A percentile compares a stretch with the other conserved stretches of the same genome.
These are phyloP conservation scores for Curvularia verruculosa DNA, from an alignment of 2,329 filamentous ascomycete species.

Conservation along the genomic window DNA sequence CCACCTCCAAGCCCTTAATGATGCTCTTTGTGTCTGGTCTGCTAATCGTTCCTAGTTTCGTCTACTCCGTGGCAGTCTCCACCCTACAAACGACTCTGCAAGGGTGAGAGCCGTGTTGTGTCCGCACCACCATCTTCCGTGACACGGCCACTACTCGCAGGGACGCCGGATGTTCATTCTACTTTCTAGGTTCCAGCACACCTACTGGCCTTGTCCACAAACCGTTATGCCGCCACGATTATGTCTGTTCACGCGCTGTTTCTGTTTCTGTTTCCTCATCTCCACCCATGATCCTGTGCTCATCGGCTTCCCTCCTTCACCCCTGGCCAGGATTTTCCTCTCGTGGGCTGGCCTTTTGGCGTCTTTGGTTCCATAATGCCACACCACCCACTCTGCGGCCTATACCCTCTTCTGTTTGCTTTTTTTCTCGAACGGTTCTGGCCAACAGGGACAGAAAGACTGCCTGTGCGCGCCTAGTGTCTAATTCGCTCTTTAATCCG, in stretches of 20 bases:
- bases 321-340: constrained; percentile 3
- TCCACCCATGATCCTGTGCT: constrained; percentile 32
- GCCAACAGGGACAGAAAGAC: constrained; percentile 20
- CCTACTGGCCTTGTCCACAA: constrained; percentile 34
- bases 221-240: constrained; percentile 44
- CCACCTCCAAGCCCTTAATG: constrained; percentile 39
- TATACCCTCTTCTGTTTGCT: constrained; percentile 1
- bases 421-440: constrained; percentile 11
- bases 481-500: constrained; percentile 34
- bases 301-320: constrained; percentile 23
- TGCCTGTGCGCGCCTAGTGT: constrained; percentile 25
- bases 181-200: constrained; percentile 41
- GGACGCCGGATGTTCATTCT: constrained; percentile 27
- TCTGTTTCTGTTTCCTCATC: constrained; percentile 23
- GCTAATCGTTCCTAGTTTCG: constrained; percentile 37
- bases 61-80: constrained; percentile 23
- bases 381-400: background rate
- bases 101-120: constrained; percentile 10
- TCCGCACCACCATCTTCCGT: constrained; percentile 14
- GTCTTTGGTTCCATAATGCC: background rate
- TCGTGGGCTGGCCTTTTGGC: background rate
- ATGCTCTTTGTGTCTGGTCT: constrained; percentile 18
- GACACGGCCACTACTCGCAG: constrained; percentile 27
- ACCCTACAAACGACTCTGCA: constrained; percentile 6
- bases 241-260: constrained; percentile 36